A percentile compares a stretch with the other conserved stretches of the same genome.
phyloP scores from a whole-genome alignment of 176 grass and related monocot species.

The Cymbopogon citratus region DNA sequence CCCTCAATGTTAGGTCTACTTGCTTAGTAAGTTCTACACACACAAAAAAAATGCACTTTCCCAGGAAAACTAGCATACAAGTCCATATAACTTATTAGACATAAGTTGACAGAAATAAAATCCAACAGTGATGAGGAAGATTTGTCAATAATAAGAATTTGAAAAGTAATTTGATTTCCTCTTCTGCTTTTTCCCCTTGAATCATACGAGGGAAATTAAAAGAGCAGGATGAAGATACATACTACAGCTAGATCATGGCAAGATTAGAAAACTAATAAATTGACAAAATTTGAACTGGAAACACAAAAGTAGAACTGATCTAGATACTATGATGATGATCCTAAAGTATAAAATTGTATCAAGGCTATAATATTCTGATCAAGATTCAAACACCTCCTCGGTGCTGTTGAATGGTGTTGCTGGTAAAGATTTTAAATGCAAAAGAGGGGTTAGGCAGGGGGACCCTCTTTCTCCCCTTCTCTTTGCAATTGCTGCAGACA shows the following conservation, averaged over 20 bases:
- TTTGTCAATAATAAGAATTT: not conserved
- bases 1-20: not conserved
- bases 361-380: not conserved
- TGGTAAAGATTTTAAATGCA: too few relatives aligned
- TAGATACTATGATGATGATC: not conserved
- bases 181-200: not conserved
- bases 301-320: not conserved
- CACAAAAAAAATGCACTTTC: not conserved
- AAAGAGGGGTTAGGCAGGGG: too few relatives aligned
- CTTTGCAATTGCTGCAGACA: too few relatives aligned
- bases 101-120: not conserved
- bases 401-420: too few relatives aligned
- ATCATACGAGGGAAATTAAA: not conserved
- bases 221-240: not conserved
- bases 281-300: not conserved
- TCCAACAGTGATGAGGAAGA: not conserved
- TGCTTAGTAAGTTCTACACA: not conserved
- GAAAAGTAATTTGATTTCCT: constrained; percentile 13
- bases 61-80: not conserved
- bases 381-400: too few relatives aligned
- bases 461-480: too few relatives aligned
- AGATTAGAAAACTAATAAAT: not conserved
- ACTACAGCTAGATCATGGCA: not conserved
- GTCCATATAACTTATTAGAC: not conserved
- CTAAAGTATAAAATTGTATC: not conserved